phyloP scores from a whole-genome alignment of 345 rosid species.

The Abelmoschus esculentus region DNA sequence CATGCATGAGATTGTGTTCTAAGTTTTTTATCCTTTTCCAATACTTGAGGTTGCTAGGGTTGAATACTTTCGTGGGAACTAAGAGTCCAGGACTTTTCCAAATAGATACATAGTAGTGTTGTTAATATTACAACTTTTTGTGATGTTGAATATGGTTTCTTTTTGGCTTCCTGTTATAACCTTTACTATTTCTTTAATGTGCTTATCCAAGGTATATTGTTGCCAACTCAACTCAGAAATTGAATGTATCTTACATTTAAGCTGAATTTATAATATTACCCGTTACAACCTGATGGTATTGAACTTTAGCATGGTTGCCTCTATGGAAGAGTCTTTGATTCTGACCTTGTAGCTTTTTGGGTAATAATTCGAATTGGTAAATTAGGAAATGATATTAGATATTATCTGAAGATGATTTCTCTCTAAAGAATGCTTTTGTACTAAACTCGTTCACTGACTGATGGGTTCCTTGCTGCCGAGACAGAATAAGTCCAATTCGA shows the following conservation, averaged over 20 bases:
- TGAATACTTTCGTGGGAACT: not conserved
- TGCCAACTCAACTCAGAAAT: not conserved
- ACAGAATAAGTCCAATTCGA: slow-evolving; percentile 66
- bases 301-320: not conserved
- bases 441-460: not conserved
- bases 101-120: not conserved
- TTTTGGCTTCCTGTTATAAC: not conserved
- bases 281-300: not conserved
- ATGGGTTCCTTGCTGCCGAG: slow-evolving; percentile 15
- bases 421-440: not conserved
- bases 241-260: not conserved
- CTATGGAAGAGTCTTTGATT: not conserved
- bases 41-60: not conserved
- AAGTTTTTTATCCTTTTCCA: not conserved
- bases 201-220: not conserved
- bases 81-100: not conserved
- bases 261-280: not conserved
- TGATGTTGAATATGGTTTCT: not conserved
- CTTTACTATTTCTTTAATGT: not conserved
- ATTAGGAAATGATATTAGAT: not conserved
- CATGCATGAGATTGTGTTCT: not conserved
- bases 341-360: not conserved
- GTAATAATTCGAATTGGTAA: not conserved
- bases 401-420: not conserved
- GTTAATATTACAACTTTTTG: not conserved